These are phyloP conservation scores for Benincasa hispida DNA, from an alignment of 306 rosid species.

Conservation along the genomic window DNA sequence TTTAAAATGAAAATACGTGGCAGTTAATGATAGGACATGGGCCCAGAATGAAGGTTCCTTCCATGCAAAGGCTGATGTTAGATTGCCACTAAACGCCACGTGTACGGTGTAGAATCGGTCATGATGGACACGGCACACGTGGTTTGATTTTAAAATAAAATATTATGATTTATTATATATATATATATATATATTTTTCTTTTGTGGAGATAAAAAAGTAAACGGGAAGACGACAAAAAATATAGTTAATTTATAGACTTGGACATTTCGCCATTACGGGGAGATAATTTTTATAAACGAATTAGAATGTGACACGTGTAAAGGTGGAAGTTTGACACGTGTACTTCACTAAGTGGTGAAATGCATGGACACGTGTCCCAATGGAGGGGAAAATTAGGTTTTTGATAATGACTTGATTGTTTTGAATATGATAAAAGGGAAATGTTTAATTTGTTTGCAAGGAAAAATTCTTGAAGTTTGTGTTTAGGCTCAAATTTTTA, in stretches of 20 bases:
- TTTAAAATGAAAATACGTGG: constrained; percentile 19
- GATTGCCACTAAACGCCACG: constrained; percentile 19
- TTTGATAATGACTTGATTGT: background rate
- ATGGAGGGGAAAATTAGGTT: background rate
- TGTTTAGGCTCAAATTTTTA: background rate
- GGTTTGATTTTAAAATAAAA: background rate
- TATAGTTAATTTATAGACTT: background rate
- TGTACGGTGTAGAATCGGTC: constrained; percentile 20
- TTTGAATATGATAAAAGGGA: background rate
- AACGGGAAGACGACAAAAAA: background rate
- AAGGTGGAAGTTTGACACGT: background rate
- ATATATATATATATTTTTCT: background rate
- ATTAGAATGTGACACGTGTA: background rate
- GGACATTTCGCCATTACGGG: background rate
- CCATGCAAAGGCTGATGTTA: constrained; percentile 36
- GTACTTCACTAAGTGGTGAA: background rate
- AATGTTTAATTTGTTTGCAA: background rate
- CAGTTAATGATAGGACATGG: background rate
- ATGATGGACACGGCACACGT: constrained; percentile 20
- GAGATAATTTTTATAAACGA: background rate
- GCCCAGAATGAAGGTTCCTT: constrained; percentile 11
- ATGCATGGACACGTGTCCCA: background rate
- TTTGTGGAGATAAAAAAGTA: background rate
- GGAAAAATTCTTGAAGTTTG: background rate
- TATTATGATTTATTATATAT: background rate